Percentiles rank a stretch among this genome's conserved stretches.
Conservation (phyloP, 2,329 filamentous ascomycete genomes). For the Scedosporium minutisporum region DNA sequence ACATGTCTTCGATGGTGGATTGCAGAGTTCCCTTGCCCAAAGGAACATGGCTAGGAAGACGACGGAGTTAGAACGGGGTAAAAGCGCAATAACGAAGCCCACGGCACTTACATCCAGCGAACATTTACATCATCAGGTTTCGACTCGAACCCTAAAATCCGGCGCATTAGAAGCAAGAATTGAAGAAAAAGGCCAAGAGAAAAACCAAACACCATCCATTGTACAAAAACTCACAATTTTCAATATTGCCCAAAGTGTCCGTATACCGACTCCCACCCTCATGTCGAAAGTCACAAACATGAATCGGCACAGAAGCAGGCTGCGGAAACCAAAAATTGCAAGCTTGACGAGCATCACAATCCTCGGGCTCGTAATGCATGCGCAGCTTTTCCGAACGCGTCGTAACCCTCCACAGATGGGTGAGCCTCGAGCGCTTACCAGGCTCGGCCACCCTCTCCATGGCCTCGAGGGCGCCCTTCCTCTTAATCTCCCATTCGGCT, state of each 20-base stretch:
- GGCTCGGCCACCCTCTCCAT: constrained; percentile 3
- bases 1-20: constrained; percentile 7
- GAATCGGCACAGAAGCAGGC: background rate
- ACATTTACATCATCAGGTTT: constrained; percentile 2
- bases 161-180: background rate
- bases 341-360: constrained; percentile 1
- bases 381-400: constrained; percentile 2
- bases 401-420: constrained; percentile 3
- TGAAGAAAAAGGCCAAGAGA: no score
- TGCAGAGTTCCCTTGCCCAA: constrained; percentile 2
- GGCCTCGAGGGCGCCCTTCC: background rate
- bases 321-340: constrained; percentile 5
- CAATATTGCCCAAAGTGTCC: background rate
- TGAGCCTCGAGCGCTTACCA: background rate
- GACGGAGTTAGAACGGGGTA: background rate
- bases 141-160: background rate
- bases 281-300: background rate
- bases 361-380: constrained; percentile 2
- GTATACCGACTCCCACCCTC: background rate
- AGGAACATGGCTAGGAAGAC: constrained; percentile 1
- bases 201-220: no score
- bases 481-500: background rate
- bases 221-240: background rate
- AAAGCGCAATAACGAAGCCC: background rate
- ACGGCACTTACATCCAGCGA: background rate